Percentiles rank a stretch among this genome's conserved stretches.
Evolutionary conservation across 345 rosid species (phyloP).

Genomic region (Melaleuca alternifolia): DNA sequence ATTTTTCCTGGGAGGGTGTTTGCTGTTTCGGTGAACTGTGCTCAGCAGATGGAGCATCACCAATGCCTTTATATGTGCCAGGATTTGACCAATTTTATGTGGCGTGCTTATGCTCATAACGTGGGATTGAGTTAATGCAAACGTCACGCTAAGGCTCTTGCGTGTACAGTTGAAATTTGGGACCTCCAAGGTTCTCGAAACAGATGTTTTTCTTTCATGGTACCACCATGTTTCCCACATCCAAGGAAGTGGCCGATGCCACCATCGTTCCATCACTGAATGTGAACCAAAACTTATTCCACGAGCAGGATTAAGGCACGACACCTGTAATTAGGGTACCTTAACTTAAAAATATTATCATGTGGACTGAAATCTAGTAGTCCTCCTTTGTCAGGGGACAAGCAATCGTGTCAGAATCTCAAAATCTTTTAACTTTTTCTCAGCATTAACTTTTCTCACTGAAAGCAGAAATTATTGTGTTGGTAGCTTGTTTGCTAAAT

Average conservation of each 20-base stretch:
- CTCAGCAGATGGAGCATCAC: not conserved
- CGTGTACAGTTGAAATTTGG: not conserved
- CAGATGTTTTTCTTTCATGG: not conserved
- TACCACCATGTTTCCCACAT: not conserved
- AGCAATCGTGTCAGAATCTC: not conserved
- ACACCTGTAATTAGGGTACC: not conserved
- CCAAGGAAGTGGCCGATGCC: not conserved
- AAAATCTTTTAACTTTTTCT: not conserved
- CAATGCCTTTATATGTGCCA: not conserved
- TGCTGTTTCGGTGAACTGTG: not conserved
- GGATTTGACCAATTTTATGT: not conserved
- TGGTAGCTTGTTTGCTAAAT: not conserved
- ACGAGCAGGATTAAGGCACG: not conserved
- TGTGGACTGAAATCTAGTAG: not conserved
- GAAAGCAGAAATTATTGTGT: not conserved
- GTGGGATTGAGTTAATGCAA: constrained; percentile 16
- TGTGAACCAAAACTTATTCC: not conserved
- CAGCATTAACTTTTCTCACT: not conserved
- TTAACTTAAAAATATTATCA: too few relatives aligned
- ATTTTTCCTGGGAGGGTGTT: not conserved
- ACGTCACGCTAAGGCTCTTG: constrained; percentile 16
- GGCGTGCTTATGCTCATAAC: not conserved
- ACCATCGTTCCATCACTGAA: not conserved
- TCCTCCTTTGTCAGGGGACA: not conserved
- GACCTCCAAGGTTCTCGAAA: not conserved